Evolutionary conservation across 345 rosid genomes (phyloP).

Genomic region (Corymbia maculata): DNA sequence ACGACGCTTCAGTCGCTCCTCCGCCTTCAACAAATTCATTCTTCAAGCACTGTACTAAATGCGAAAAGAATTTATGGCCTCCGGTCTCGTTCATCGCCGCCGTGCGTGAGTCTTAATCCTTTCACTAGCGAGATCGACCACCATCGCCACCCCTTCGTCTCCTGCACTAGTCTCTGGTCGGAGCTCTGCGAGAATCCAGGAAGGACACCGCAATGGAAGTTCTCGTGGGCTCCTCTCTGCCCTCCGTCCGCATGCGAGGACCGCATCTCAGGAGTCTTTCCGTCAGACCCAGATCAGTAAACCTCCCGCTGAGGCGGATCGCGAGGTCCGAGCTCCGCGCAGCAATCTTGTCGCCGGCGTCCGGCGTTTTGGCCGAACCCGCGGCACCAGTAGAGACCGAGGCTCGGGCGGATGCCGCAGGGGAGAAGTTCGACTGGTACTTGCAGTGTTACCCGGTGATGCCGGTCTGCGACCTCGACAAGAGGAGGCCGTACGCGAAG

Average conservation of each 20-base stretch:
- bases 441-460: conserved; percentile 67
- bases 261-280: neutral
- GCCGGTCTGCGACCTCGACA: conserved; percentile 74
- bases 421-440: conserved; percentile 63
- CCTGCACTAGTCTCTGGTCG: neutral
- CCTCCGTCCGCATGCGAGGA: neutral
- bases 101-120: neutral
- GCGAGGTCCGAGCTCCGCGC: conserved; percentile 12
- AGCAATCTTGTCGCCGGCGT: conserved; percentile 17
- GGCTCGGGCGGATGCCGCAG: neutral
- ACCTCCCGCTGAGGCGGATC: neutral
- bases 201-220: neutral
- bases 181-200: neutral
- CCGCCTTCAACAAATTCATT: neutral
- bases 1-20: neutral
- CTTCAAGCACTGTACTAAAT: neutral
- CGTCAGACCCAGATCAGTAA: neutral
- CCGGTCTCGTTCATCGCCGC: neutral
- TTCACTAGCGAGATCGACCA: no score
- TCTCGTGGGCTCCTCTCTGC: neutral
- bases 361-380: conserved; percentile 6
- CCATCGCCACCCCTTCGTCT: neutral
- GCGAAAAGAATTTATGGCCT: neutral
- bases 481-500: conserved; percentile 61
- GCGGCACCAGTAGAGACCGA: conserved; percentile 9